Percentiles rank a stretch among this genome's conserved stretches.
Evolutionary conservation across 2,329 filamentous ascomycete species (phyloP).

Genomic region (Alternaria arborescens): DNA sequence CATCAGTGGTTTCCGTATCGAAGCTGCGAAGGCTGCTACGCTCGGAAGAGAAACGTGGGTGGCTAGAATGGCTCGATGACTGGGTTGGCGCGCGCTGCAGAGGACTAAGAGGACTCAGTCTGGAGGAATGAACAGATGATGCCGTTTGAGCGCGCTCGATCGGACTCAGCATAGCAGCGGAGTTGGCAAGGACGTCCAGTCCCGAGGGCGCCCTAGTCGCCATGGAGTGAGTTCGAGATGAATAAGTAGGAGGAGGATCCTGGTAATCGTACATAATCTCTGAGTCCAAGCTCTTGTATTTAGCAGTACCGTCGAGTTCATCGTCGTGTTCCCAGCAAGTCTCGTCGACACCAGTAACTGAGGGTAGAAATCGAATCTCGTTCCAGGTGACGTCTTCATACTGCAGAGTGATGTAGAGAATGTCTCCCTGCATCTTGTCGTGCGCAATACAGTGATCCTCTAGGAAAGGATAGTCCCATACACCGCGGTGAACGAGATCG

Average conservation of each 20-base stretch:
- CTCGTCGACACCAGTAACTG: constrained; percentile 44
- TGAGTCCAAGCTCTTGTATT: constrained; percentile 50
- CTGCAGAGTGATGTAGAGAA: constrained; percentile 52
- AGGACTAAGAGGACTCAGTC: constrained; percentile 21
- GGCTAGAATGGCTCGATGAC: constrained; percentile 28
- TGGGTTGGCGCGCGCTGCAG: constrained; percentile 24
- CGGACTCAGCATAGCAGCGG: constrained; percentile 47
- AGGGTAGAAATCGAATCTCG: constrained; percentile 50
- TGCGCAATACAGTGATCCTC: constrained; percentile 54
- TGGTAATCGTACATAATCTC: constrained; percentile 55
- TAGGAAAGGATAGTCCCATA: constrained; percentile 53
- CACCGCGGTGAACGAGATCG: constrained; percentile 43
- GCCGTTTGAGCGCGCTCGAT: constrained; percentile 42
- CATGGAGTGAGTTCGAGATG: constrained; percentile 52
- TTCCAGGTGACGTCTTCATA: constrained; percentile 53
- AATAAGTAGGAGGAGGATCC: constrained; percentile 54
- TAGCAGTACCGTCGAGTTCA: constrained; percentile 50
- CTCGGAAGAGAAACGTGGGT: constrained; percentile 44
- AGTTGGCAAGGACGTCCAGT: constrained; percentile 50
- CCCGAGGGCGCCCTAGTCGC: constrained; percentile 49
- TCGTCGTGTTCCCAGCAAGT: constrained; percentile 52
- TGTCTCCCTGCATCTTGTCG: constrained; percentile 53
- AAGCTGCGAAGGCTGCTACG: constrained; percentile 50
- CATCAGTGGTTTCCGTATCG: constrained; percentile 47
- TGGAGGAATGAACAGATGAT: constrained; percentile 22